Base-by-base conservation (phyloP, 805 yeast genomes). In the Candida ovalis region DNA sequence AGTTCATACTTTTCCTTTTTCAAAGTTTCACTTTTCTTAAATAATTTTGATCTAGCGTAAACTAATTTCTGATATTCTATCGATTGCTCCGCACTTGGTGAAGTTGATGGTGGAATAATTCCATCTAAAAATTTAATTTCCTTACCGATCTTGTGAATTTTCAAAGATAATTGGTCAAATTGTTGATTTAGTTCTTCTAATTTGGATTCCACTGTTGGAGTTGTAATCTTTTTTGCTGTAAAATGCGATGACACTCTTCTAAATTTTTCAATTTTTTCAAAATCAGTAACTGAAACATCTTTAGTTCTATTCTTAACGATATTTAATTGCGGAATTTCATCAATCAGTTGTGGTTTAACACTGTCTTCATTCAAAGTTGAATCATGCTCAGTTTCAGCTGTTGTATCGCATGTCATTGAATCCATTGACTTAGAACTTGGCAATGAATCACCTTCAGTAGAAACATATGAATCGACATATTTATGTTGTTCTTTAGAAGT, bases 91-190 rank as follows among this genome's bases (percentile, higher is more conserved):
- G 57, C 41, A 22, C 47, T 45, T 27, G 53, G 42, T 22, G 53
- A 48, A 19, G 52, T 49, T 41, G 50, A 52, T 15, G 53, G 32
- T 3, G 65, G 66, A 25, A 62, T 49, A n/a, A 66, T 49, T 6
- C 54, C 46, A 23, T 66, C 65, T 12, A 66, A 52, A 42, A 64
- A 66, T 17, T 53, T 53, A 8, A 66, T 50, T 48, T 67, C 71
- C 36, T 51, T 58, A 46, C 58, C 63, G 10, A 67, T 56, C 49
- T 67, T 67, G 49, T 21, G 47, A 30, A 61, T 56, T 40, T 55
- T 61, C 5, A 24, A 35, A 12, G 56, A 54, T 25, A 64, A 32
- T 15, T 55, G 47, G 13, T 56, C 54, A 19, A 57, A 42, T 43
- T 50, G 43, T 17, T 45, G 32, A 28, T 49, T 55, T 27, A 63